These are phyloP conservation scores for Persicaria maculosa DNA, from an alignment of 148 eudicot genomes.

Conservation along the genomic window DNA sequence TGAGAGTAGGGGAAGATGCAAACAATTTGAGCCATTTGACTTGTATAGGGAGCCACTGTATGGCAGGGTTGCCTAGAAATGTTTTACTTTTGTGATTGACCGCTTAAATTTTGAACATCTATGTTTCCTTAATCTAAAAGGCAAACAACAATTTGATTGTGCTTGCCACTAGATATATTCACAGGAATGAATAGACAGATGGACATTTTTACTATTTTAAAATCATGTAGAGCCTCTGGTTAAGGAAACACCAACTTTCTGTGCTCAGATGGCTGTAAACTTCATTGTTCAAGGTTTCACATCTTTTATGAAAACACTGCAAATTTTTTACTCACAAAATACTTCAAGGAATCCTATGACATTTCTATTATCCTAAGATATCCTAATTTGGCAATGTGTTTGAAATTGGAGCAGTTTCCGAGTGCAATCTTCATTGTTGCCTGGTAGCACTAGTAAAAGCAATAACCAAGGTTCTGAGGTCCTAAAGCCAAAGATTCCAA, in stretches of 20 bases:
- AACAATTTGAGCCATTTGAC: too few relatives aligned
- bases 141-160: background rate
- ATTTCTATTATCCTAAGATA: background rate
- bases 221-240: too few relatives aligned
- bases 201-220: too few relatives aligned
- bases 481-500: conserved; percentile 23
- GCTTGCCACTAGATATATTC: background rate
- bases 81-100: too few relatives aligned
- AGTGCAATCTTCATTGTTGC: conserved; percentile 17
- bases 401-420: conserved; percentile 24
- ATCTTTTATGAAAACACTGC: background rate
- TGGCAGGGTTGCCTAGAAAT: too few relatives aligned
- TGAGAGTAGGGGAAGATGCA: too few relatives aligned
- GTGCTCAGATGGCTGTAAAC: too few relatives aligned
- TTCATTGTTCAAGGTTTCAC: too few relatives aligned
- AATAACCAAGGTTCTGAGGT: conserved; percentile 22
- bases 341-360: background rate
- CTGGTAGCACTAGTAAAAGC: conserved; percentile 20
- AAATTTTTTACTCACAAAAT: background rate
- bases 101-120: background rate
- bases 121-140: background rate
- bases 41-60: too few relatives aligned
- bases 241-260: too few relatives aligned
- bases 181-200: background rate
- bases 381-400: background rate